These are phyloP conservation scores for Apiospora malaysiana DNA, from an alignment of 2,329 filamentous ascomycete species.

Conservation along the genomic window DNA sequence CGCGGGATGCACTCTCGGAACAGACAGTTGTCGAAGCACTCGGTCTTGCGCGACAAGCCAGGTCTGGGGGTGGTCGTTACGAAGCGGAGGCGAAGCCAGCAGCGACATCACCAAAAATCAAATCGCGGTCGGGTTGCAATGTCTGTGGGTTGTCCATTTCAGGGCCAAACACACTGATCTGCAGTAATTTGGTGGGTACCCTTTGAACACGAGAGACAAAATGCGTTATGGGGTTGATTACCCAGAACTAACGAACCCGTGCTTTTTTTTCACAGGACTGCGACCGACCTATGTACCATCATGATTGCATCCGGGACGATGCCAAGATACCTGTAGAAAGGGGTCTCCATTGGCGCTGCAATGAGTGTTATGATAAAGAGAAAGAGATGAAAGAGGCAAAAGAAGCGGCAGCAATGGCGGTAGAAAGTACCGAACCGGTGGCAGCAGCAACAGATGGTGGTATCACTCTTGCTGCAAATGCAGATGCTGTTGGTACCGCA, in stretches of 20 bases:
- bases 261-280: constrained; percentile 19
- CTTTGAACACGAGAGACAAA: background rate
- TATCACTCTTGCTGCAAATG: background rate
- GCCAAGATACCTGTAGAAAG: constrained; percentile 17
- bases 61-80: constrained; percentile 34
- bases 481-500: background rate
- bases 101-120: constrained; percentile 27
- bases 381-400: background rate
- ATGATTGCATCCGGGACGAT: constrained; percentile 19
- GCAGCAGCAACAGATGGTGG: background rate
- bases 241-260: background rate
- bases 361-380: constrained; percentile 19
- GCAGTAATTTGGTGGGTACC: constrained; percentile 20
- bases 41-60: constrained; percentile 49
- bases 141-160: constrained; percentile 18
- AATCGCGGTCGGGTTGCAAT: constrained; percentile 19
- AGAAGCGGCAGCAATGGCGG: background rate
- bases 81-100: constrained; percentile 29
- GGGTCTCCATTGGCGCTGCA: constrained; percentile 21
- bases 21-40: constrained; percentile 50
- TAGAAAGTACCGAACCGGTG: background rate
- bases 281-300: constrained; percentile 21
- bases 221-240: background rate
- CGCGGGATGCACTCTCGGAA: constrained; percentile 53
- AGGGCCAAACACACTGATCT: constrained; percentile 15